Base-by-base conservation (phyloP, 495 filamentous ascomycete genomes). In the Annulohypoxylon nitens region DNA sequence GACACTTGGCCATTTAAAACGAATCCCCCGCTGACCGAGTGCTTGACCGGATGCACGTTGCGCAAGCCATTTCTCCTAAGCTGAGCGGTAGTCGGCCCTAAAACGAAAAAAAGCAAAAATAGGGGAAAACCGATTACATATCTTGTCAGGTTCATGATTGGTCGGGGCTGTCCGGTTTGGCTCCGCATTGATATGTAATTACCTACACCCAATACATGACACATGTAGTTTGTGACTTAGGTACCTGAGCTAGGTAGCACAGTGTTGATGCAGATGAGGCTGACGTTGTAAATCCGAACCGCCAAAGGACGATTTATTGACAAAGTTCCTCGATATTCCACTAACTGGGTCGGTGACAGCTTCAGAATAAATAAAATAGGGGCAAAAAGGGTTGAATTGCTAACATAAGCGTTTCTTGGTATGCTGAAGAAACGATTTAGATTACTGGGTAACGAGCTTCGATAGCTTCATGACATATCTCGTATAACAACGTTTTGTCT, bases 11-110 rank as follows among this genome's bases (percentile, higher is more conserved):
- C 71, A 65, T 57, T 70, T 33, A 66, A 60, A 69, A 69, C 45
- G n/a, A 34, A 61, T n/a, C 51, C 39, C 50, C 33, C 37, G 58
- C 71, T 70, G 67, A 74, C 71, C 71, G 71, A 70, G 18, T 70
- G n/a, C 63, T 36, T 64, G 67, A 74, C 71, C 71, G 71, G 71
- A 63, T 70, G 66, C 71, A 67, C 30, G 63, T 37, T 25, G 53
- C 45, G 51, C 64, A 61, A 66, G 66, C 66, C 55, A 66, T 57
- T 65, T 30, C 26, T 64, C 54, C 63, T 67, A 61, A 53, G 39
- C 48, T 51, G 25, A 66, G 66, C 66, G 71, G 64, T 61, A 70
- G 71, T 74, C 71, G 71, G 71, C 67, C 71, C 71, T 74, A 70
- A 70, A 67, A 14, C 18, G 25, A 45, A 61, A 69, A 66, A 67